Conservation (phyloP, 495 filamentous ascomycete species). For the Annulohypoxylon stygium region DNA sequence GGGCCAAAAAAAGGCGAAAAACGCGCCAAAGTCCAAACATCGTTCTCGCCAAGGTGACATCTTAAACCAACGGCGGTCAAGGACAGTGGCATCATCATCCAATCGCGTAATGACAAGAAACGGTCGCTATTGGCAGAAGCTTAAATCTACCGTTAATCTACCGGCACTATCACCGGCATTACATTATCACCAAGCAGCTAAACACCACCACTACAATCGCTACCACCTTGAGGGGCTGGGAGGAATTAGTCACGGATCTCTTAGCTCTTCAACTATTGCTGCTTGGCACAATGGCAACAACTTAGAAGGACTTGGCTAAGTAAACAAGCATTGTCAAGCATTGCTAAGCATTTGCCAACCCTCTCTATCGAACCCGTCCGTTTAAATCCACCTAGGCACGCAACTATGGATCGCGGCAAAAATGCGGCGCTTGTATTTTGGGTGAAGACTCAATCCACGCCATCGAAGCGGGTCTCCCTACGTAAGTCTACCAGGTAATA, state of each 20-base stretch:
- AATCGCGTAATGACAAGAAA: background rate
- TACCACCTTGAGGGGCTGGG: background rate
- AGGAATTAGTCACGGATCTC: background rate
- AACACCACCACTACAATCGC: background rate
- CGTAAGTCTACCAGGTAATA: background rate
- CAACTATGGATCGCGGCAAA: background rate
- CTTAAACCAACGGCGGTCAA: constrained; percentile 12
- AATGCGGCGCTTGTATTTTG: background rate
- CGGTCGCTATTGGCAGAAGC: background rate
- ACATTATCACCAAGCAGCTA: constrained; percentile 3
- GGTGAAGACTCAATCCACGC: background rate
- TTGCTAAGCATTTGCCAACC: constrained; percentile 4
- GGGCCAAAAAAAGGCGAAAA: background rate
- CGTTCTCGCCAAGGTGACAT: background rate
- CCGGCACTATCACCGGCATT: constrained; percentile 2
- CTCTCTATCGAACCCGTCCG: background rate
- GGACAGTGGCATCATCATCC: constrained; percentile 2
- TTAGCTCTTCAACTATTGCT: background rate
- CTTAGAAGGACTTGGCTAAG: background rate
- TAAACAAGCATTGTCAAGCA: background rate
- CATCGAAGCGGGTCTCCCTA: constrained; percentile 1
- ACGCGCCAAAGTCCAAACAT: background rate
- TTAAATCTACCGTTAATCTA: constrained; percentile 21
- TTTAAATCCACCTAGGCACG: background rate
- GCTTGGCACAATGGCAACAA: background rate